phyloP scores from a whole-genome alignment of 2,329 filamentous ascomycete genomes.

The Knufia petricola region DNA sequence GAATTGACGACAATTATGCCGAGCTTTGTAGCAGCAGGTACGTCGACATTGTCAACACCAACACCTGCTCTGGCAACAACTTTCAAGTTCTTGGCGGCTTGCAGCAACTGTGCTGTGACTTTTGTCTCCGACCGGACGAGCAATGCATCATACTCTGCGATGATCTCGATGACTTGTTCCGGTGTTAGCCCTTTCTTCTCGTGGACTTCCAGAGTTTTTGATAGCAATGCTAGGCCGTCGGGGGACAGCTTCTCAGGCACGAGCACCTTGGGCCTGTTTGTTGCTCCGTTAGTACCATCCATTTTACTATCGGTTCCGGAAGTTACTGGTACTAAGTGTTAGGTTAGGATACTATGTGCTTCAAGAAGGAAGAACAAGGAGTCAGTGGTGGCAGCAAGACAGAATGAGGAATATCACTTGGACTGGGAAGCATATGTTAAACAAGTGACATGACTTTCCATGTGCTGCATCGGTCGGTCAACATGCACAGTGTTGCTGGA shows the following conservation, averaged over 20 bases:
- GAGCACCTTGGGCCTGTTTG: conserved; percentile 46
- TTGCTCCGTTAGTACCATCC: conserved; percentile 15
- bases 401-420: too few species aligned
- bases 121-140: conserved; percentile 76
- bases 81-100: conserved; percentile 57
- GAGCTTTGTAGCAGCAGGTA: conserved; percentile 58
- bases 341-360: too few species aligned
- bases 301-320: too few species aligned
- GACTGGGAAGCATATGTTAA: too few species aligned
- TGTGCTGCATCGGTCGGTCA: neutral
- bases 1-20: conserved; percentile 75
- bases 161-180: conserved; percentile 55
- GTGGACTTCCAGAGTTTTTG: conserved; percentile 59
- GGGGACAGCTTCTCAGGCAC: conserved; percentile 71
- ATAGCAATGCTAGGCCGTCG: conserved; percentile 64
- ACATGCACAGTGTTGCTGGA: neutral
- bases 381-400: too few species aligned
- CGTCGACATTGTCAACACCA: conserved; percentile 73
- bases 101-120: conserved; percentile 59
- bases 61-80: conserved; percentile 75
- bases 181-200: conserved; percentile 53
- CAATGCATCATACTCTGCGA: conserved; percentile 63
- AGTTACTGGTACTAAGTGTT: too few species aligned
- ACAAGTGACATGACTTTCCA: conserved; percentile 3
- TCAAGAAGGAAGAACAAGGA: too few species aligned